Evolutionary conservation across 495 filamentous ascomycete genomes (phyloP), one percentile per base, ranked within the genome.

Genomic region (Thermochaetoides thermophila): DNA sequence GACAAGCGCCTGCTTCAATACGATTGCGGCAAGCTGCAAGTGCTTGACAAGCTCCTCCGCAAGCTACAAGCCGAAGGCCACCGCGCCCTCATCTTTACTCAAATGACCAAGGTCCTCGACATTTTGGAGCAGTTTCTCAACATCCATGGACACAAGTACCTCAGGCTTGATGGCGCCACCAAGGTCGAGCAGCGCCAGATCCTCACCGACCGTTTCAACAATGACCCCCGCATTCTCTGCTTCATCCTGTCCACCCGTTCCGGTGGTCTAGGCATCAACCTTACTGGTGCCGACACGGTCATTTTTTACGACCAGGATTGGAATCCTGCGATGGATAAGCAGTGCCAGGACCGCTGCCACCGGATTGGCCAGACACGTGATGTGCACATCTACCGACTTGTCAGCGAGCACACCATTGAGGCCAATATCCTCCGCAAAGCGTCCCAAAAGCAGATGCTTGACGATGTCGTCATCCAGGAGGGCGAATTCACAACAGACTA

Each of bases 261-360:
- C 1, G 91, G 91, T 35, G 91, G 91, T 31, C 63, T 99, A 1
- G 91, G 91, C 31, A 94, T 92, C 59, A 97, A 97, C 48, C 63
- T 99, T 11, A 96, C 89, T 1, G 91, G 89, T 20, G 91, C 91
- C 16, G 89, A 95, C 54, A 92, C 89, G 0, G 91, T 99, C 48
- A 96, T 99, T 48, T 99, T 99, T 60, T 99, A 99, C 58, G 91
- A 99, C 53, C 72, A 94, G 27, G 91, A 99, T 57, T 99, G 91
- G 91, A 99, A 99, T 44, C 91, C 91, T 0, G 91, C 91, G 8
- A 99, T 99, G 91, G 91, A 99, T 56, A 94, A 94, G 49, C 91
- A 99, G 55, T 99, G 91, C 51, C 91, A 96, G 57, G 91, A 99
- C 50, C 78, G 91, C 42, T 87, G 82, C 42, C 91, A 99, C 54